Conservation (phyloP, 495 filamentous ascomycete species). For the Aspergillus carlsbadensis region DNA sequence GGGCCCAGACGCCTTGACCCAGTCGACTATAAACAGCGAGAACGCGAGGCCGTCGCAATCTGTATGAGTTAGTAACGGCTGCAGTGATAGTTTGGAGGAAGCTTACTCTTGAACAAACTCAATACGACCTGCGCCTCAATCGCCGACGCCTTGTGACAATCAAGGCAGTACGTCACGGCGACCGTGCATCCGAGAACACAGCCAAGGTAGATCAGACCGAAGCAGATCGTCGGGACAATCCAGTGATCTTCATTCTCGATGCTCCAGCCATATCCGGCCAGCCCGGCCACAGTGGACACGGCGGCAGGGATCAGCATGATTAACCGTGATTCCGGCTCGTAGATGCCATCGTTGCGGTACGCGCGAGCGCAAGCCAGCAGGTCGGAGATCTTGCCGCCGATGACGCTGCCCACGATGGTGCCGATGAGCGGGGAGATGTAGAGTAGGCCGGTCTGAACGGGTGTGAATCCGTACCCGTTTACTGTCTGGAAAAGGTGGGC, state of each 20-base stretch:
- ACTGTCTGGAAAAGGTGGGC: conserved; percentile 4
- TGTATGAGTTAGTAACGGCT: background rate
- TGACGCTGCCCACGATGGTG: conserved; percentile 6
- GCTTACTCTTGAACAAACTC: conserved; percentile 10
- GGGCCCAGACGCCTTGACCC: conserved; percentile 1
- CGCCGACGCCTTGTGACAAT: conserved; percentile 4
- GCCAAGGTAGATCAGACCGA: conserved; percentile 1
- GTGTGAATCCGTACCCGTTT: conserved; percentile 2
- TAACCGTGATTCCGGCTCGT: conserved; percentile 8
- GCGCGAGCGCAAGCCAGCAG: background rate
- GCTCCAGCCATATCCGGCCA: conserved; percentile 8
- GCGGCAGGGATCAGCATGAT: background rate
- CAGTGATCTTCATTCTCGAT: conserved; percentile 1
- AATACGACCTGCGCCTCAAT: conserved; percentile 6
- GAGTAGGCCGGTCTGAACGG: conserved; percentile 5
- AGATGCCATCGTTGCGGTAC: conserved; percentile 1
- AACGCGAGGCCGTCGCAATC: conserved; percentile 1
- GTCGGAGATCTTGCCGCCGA: conserved; percentile 8
- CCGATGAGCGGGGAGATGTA: conserved; percentile 8
- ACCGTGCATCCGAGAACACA: conserved; percentile 7
- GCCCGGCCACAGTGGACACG: background rate
- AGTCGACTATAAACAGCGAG: conserved; percentile 3
- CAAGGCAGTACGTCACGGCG: conserved; percentile 4
- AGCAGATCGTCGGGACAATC: conserved; percentile 5
- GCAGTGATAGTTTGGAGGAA: background rate